phyloP scores from a whole-genome alignment of 768 basidiomycete genomes.

The Mrakia gelida region DNA sequence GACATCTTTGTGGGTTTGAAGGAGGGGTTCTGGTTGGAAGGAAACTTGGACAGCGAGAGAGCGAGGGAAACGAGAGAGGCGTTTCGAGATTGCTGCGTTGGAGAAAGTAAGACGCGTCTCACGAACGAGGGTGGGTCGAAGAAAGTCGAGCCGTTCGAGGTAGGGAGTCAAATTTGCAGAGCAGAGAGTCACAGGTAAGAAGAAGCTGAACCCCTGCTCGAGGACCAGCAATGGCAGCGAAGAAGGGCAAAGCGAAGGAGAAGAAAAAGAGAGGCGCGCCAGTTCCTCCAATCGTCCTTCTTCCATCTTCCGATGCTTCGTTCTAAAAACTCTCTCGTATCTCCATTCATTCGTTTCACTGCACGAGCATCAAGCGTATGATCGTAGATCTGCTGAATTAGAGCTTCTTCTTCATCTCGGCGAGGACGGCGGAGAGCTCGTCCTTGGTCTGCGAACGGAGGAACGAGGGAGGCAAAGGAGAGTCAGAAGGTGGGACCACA shows the following conservation, averaged over 20 bases:
- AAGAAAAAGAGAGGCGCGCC: no score
- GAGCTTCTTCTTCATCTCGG: slow-evolving; percentile 28
- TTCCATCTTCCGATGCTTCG: neutral
- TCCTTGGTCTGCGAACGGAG: slow-evolving; percentile 22
- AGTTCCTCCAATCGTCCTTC: neutral
- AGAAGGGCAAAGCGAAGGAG: no score
- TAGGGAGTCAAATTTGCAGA: no score
- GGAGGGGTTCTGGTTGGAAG: neutral
- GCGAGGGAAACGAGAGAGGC: no score
- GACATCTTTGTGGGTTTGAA: neutral
- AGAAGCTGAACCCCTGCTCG: no score
- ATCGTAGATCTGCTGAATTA: neutral
- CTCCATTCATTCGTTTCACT: neutral
- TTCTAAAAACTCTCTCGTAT: neutral
- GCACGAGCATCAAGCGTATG: neutral
- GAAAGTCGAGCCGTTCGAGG: no score
- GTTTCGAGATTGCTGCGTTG: no score
- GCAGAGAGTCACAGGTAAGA: no score
- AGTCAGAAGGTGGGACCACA: neutral
- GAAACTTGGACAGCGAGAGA: no score
- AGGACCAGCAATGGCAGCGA: no score
- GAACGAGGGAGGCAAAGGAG: neutral
- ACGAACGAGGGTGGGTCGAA: no score
- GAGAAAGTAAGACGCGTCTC: no score
- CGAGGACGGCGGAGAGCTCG: slow-evolving; percentile 26